These are phyloP conservation scores for Jackrogersella minutella DNA, from an alignment of 495 filamentous ascomycete genomes.

Conservation along the genomic window DNA sequence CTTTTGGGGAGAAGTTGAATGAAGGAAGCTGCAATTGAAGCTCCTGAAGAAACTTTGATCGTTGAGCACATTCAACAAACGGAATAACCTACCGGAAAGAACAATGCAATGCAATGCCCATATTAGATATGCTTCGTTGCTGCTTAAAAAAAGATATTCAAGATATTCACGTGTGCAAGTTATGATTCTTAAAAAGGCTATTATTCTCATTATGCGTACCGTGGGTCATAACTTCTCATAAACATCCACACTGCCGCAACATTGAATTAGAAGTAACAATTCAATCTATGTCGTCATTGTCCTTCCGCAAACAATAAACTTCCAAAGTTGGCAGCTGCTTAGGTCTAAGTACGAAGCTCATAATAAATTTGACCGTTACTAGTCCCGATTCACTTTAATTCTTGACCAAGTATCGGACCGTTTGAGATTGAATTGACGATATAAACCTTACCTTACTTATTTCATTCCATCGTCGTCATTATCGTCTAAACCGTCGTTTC, in stretches of 20 bases:
- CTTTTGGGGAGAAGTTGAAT: slow-evolving; percentile 7
- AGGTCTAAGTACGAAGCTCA: neutral
- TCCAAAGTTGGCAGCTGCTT: neutral
- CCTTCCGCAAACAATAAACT: slow-evolving; percentile 16
- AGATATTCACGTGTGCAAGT: neutral
- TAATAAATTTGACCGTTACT: neutral
- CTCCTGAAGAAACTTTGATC: slow-evolving; percentile 8
- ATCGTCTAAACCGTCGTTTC: slow-evolving; percentile 20
- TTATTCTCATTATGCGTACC: neutral
- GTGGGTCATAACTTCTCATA: neutral
- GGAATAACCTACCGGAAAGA: slow-evolving; percentile 19
- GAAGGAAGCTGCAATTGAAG: slow-evolving; percentile 24
- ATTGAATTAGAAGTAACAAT: neutral
- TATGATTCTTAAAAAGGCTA: neutral
- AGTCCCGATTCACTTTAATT: neutral
- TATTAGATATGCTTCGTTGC: neutral
- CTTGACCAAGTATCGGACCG: neutral
- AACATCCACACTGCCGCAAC: neutral
- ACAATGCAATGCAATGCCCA: neutral
- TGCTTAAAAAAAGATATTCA: slow-evolving; percentile 1
- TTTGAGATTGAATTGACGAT: neutral
- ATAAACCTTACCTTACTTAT: slow-evolving; percentile 1
- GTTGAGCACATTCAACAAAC: slow-evolving; percentile 25
- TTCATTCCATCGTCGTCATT: slow-evolving; percentile 29
- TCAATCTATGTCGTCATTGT: slow-evolving; percentile 36